Conservation (phyloP, 2,329 filamentous ascomycete genomes). For the Colletotrichum tamarilloi region DNA sequence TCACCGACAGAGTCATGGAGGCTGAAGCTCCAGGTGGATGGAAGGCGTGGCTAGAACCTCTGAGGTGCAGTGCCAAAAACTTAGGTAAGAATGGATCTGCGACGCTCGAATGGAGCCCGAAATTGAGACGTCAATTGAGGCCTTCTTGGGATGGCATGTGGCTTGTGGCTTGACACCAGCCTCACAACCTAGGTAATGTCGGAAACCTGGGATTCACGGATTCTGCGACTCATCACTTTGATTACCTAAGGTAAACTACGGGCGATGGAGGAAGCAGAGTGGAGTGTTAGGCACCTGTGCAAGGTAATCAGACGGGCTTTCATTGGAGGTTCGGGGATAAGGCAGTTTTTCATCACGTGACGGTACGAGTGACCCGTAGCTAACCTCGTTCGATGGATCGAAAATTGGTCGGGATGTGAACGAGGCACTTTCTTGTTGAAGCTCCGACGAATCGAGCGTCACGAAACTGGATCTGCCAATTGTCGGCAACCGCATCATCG, state of each 20-base stretch:
- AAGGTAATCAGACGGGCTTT: constrained; percentile 31
- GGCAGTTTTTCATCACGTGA: constrained; percentile 24
- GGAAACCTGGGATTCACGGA: not conserved
- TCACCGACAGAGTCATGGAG: constrained; percentile 30
- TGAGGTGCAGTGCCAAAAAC: not conserved
- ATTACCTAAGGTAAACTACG: constrained; percentile 15
- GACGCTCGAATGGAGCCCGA: not conserved
- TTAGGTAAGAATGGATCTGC: constrained; percentile 20
- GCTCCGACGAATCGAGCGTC: constrained; percentile 37
- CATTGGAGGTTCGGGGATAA: constrained; percentile 26
- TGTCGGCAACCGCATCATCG: constrained; percentile 67
- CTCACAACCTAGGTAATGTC: not conserved
- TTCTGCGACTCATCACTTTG: not conserved
- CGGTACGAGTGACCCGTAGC: constrained; percentile 30
- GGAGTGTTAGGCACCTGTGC: constrained; percentile 5
- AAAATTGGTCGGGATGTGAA: constrained; percentile 38
- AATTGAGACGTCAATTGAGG: constrained; percentile 5
- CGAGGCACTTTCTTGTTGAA: constrained; percentile 39
- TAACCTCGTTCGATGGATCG: constrained; percentile 37
- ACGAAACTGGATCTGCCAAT: constrained; percentile 54
- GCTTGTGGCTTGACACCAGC: constrained; percentile 14
- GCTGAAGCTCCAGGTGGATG: constrained; percentile 18
- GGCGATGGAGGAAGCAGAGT: not conserved
- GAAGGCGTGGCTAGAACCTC: constrained; percentile 23
- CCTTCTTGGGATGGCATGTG: constrained; percentile 9